Evolutionary conservation across 306 rosid species (phyloP).

Genomic region (Malus asiatica): DNA sequence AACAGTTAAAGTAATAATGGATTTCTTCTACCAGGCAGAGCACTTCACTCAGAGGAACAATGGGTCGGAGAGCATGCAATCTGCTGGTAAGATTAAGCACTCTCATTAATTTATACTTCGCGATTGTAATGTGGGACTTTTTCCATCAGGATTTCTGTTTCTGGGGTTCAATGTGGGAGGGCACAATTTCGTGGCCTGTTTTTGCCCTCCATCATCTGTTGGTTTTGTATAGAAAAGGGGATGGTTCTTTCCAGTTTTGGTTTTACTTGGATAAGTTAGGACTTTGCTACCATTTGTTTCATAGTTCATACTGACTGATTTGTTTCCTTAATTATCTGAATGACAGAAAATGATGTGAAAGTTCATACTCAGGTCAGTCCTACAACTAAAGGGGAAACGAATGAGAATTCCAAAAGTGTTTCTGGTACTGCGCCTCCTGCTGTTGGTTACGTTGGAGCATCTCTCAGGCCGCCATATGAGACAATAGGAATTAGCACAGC

Average conservation of each 20-base stretch:
- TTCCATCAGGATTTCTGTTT: background rate
- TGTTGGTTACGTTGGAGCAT: constrained; percentile 2
- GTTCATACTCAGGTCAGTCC: constrained; percentile 1
- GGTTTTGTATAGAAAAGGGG: background rate
- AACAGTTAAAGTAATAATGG: background rate
- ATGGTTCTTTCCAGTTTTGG: background rate
- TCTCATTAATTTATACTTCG: background rate
- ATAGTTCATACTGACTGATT: background rate
- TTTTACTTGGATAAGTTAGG: background rate
- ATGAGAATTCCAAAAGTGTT: background rate
- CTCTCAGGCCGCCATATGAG: background rate
- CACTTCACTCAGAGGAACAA: background rate
- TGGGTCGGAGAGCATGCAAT: constrained; percentile 12
- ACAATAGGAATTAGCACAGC: constrained; percentile 1
- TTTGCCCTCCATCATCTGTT: background rate
- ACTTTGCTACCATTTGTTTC: too few species aligned
- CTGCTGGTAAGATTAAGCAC: constrained; percentile 10
- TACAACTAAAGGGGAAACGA: constrained; percentile 2
- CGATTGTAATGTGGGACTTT: background rate
- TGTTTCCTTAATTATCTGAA: constrained; percentile 1
- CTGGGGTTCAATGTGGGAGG: background rate
- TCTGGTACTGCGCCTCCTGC: background rate
- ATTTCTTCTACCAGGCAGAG: constrained; percentile 11
- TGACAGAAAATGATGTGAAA: background rate
- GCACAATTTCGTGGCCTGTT: background rate